Conservation (phyloP, 768 basidiomycete genomes). For the Trametes cingulata region DNA sequence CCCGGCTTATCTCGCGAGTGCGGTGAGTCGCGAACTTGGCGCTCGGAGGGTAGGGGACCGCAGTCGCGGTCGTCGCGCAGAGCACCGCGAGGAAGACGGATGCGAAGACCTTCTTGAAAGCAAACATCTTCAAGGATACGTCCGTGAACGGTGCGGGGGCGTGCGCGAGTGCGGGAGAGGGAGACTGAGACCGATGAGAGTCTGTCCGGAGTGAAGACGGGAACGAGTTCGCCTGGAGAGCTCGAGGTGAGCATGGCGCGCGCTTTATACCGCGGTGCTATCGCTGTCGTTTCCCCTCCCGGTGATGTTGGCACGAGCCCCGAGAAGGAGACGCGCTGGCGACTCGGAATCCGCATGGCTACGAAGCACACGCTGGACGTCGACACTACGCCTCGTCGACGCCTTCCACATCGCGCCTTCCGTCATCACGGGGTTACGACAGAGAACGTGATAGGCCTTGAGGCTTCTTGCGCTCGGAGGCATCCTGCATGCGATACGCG, state of each 20-base stretch:
- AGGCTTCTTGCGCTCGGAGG: not conserved
- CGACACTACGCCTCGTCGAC: not conserved
- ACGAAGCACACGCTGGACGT: not conserved
- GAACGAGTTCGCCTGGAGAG: conserved; percentile 17
- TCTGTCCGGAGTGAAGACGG: conserved; percentile 20
- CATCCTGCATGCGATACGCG: not conserved
- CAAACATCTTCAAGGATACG: conserved; percentile 7
- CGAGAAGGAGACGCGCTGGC: not conserved
- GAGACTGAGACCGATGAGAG: conserved; percentile 18
- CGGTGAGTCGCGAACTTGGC: conserved; percentile 31
- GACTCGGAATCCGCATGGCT: not conserved
- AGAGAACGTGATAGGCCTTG: not conserved
- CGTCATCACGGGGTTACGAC: conserved; percentile 5
- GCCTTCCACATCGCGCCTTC: not conserved
- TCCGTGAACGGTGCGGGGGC: conserved; percentile 3
- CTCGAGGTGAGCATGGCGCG: not conserved
- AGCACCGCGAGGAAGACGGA: conserved; percentile 22
- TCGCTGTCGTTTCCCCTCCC: not conserved
- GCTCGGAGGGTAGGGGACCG: conserved; percentile 16
- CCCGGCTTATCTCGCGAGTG: conserved; percentile 24
- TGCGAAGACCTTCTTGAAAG: conserved; percentile 20
- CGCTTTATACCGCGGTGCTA: conserved; percentile 9
- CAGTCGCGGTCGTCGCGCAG: conserved; percentile 17
- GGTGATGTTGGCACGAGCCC: not conserved
- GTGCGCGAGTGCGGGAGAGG: conserved; percentile 1